Evolutionary conservation across 1,284 basidiomycete genomes (phyloP), one percentile per base, ranked within the genome.

Genomic region (Hymenochaete sp.): DNA sequence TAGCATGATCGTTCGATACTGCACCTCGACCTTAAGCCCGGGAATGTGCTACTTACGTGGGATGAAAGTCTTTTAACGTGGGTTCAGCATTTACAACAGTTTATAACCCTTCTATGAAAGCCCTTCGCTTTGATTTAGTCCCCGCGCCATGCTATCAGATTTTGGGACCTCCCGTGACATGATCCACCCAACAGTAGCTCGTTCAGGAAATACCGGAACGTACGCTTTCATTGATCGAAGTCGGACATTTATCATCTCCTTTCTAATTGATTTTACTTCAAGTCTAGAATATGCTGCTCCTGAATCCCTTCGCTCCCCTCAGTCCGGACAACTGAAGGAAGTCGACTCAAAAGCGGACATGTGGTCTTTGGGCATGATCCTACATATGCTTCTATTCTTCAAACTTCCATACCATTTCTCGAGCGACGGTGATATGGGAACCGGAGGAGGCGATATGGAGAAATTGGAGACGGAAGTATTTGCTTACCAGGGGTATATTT

Each of bases 81-180:
- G 47, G 75, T 63, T 14, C 14, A 31, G 14, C 21, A 16, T n/a
- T 9, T 18, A 26, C 39, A 29, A 19, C 35, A 28, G 36, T 16
- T 36, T 35, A 16, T 24, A 24, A 38, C 29, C 38, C 45, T 27
- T 29, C 18, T 29, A 31, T 21, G 41, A 28, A 25, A n/a, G 28
- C 9, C 43, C 35, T 25, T 16, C 32, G 7, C 21, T 36, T 19
- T 19, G 19, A 5, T 39, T 11, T 46, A 87, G 84, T 50, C 84
- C 84, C 14, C 72, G 83, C 52, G 91, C 89, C 0, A 84, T 95
- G 82, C 69, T 96, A 9, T 91, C 90, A 1, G 93, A 97, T 57
- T 97, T 97, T 62, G 93, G 93, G 3, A 95, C 92, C 0, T 93
- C 90, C 9, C 79, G 88, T 39, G 90, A 93, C 56, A 89, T 88